Evolutionary conservation across 73 alveolate species (phyloP), one percentile per base, ranked within the genome.

Genomic region (Durusdinium trenchii): DNA sequence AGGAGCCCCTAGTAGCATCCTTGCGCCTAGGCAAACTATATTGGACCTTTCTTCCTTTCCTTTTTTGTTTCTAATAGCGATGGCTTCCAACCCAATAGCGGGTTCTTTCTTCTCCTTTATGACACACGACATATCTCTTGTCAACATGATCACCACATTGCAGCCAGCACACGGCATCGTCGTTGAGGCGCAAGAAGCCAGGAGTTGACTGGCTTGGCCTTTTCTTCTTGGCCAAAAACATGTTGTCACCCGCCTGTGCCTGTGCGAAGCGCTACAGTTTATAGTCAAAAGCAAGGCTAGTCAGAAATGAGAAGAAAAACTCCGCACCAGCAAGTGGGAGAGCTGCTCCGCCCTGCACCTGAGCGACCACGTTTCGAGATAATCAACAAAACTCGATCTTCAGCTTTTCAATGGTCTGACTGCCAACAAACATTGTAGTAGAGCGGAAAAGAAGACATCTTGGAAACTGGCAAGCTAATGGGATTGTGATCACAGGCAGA

Each of bases 211-310:
- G 85, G 36, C 85, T 42, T 50, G 85, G 85, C 7, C n/a, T 6
- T 42, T 79, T 71, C 54, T 71, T 60, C 95, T 87, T 71, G 60
- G 95, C 95, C 69, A 87, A 47, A 64, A 43, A 87, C 95, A 87
- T 87, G 95, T 87, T 87, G 95, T 87, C 95, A 30, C 95, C 95
- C 2, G 95, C 95, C 47, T 87, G 95, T 38, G 95, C 94, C 94
- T 85, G 54, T 7, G 18, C 6, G 43, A 81, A 40, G 28, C 7
- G 18, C 30, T 73, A 30, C 50, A 73, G 40, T 75, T 3, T n/a
- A 3, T 1, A 50, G 42, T 32, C 85, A 40, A 43, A 38, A 64
- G 9, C 43, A 10, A 2, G 51, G 2, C 86, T 36, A 36, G 50
- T 10, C 20, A 16, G n/a, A 45, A 28, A 40, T 18, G 36, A 32